Conservation (phyloP, 352 stramenopile genomes). For the Globisporangium sylvaticum region DNA sequence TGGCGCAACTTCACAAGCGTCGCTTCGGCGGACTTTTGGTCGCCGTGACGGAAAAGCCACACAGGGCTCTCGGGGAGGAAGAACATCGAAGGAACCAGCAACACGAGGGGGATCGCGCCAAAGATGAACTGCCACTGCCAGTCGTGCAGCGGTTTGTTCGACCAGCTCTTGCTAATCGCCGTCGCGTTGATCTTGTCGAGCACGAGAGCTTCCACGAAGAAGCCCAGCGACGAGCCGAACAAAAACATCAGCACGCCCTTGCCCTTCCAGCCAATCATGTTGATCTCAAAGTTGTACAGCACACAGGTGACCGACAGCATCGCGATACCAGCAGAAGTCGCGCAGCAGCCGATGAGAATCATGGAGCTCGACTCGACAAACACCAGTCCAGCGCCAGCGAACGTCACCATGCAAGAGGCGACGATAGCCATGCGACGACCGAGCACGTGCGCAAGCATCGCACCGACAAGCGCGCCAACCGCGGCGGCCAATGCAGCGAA, state of each 20-base stretch:
- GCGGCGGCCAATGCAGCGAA: constrained; percentile 55
- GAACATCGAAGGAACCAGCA: constrained; percentile 53
- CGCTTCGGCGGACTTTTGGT: constrained; percentile 63
- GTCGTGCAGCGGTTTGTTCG: constrained; percentile 62
- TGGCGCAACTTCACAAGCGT: constrained; percentile 68
- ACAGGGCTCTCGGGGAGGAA: constrained; percentile 76
- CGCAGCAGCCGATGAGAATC: constrained; percentile 65
- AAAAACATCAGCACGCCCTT: constrained; percentile 87
- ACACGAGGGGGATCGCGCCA: constrained; percentile 57
- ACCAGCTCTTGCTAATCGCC: constrained; percentile 58
- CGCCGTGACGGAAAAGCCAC: constrained; percentile 70
- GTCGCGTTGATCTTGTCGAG: constrained; percentile 67
- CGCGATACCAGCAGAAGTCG: constrained; percentile 57
- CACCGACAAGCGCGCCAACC: constrained; percentile 48
- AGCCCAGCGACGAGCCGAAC: constrained; percentile 58
- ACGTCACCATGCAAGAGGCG: constrained; percentile 46
- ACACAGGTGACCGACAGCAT: constrained; percentile 77
- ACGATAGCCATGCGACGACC: constrained; percentile 71
- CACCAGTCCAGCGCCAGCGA: constrained; percentile 60
- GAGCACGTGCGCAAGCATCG: constrained; percentile 45
- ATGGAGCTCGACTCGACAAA: constrained; percentile 65
- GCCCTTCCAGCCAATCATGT: constrained; percentile 82
- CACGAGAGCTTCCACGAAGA: constrained; percentile 75
- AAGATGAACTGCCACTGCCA: constrained; percentile 85
- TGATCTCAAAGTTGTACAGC: constrained; percentile 88